These are phyloP conservation scores for Penicillium expansum DNA, from an alignment of 2,329 filamentous ascomycete species.

Conservation along the genomic window DNA sequence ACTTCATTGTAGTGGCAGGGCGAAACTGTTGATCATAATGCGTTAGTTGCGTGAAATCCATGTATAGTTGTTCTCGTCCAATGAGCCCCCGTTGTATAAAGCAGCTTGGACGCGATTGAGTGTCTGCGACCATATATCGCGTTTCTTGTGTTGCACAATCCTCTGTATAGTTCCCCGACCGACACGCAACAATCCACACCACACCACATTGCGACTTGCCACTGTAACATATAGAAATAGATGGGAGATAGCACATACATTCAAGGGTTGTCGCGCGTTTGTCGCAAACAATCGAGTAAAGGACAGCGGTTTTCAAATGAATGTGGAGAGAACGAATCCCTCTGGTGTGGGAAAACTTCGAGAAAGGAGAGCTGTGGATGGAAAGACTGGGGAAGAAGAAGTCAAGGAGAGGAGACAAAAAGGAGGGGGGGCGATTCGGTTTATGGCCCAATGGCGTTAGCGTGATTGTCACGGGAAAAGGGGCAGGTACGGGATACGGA, in stretches of 20 bases:
- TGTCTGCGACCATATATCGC: neutral
- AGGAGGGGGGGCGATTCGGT: slow-evolving; percentile 14
- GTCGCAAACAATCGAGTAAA: slow-evolving; percentile 32
- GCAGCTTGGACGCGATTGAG: neutral
- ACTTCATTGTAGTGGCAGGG: slow-evolving; percentile 38
- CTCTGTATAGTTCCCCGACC: neutral
- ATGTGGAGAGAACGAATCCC: slow-evolving; percentile 41
- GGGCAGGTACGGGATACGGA: neutral
- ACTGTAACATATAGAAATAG: neutral
- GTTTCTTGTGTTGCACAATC: neutral
- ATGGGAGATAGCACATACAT: slow-evolving; percentile 27
- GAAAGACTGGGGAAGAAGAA: slow-evolving; percentile 23
- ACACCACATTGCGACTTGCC: neutral
- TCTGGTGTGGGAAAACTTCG: slow-evolving; percentile 42
- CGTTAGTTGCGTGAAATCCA: slow-evolving; percentile 1
- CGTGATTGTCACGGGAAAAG: slow-evolving; percentile 10
- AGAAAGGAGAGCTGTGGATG: slow-evolving; percentile 10
- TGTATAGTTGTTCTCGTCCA: neutral
- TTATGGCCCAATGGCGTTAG: slow-evolving; percentile 13
- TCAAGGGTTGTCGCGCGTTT: slow-evolving; percentile 30
- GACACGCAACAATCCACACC: neutral
- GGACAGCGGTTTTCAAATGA: slow-evolving; percentile 36
- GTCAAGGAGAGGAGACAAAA: slow-evolving; percentile 18
- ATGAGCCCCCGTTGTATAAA: neutral
- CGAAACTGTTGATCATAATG: neutral